Evolutionary conservation across 202 grass and related monocot species (phyloP).

Genomic region (Schoenoplectus tabernaemontani): DNA sequence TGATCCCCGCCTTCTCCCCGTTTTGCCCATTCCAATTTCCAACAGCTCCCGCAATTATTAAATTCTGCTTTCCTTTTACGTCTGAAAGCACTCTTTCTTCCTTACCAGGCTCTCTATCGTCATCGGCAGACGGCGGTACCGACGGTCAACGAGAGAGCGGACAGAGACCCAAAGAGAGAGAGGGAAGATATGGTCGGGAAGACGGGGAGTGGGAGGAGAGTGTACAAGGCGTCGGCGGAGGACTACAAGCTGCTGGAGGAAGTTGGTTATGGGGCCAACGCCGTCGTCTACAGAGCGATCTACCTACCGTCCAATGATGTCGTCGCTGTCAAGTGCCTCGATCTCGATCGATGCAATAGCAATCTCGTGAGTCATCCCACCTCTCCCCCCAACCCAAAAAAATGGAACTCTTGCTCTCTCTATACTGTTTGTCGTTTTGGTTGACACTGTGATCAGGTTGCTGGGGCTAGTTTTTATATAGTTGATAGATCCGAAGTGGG

Average conservation of each 20-base stretch:
- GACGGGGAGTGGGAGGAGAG: constrained; percentile 6
- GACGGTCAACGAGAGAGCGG: constrained; percentile 24
- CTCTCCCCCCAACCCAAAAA: background rate
- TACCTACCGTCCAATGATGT: constrained; percentile 55
- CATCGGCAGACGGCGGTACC: constrained; percentile 29
- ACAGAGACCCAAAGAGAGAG: constrained; percentile 11
- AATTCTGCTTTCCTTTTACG: constrained; percentile 1
- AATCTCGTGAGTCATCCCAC: constrained; percentile 58
- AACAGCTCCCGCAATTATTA: constrained; percentile 20
- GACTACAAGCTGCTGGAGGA: constrained; percentile 80
- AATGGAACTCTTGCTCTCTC: background rate
- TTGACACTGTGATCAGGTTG: constrained; percentile 13
- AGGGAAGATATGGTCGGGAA: constrained; percentile 50
- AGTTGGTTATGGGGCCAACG: constrained; percentile 89
- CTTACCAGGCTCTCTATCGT: background rate
- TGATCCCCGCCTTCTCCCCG: background rate
- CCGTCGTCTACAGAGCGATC: constrained; percentile 80
- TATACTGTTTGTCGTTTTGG: background rate
- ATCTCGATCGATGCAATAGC: constrained; percentile 99
- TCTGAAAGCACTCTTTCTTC: background rate
- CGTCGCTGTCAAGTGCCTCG: constrained; percentile 93
- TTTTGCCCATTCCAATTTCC: constrained; percentile 9
- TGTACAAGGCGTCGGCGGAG: constrained; percentile 44
- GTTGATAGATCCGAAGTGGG: constrained; percentile 34
- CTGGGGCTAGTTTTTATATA: constrained; percentile 21